Percentiles rank a stretch among this genome's conserved stretches.
Evolutionary conservation across 2,329 filamentous ascomycete genomes (phyloP).

Genomic region (Botryosphaeria dothidea): DNA sequence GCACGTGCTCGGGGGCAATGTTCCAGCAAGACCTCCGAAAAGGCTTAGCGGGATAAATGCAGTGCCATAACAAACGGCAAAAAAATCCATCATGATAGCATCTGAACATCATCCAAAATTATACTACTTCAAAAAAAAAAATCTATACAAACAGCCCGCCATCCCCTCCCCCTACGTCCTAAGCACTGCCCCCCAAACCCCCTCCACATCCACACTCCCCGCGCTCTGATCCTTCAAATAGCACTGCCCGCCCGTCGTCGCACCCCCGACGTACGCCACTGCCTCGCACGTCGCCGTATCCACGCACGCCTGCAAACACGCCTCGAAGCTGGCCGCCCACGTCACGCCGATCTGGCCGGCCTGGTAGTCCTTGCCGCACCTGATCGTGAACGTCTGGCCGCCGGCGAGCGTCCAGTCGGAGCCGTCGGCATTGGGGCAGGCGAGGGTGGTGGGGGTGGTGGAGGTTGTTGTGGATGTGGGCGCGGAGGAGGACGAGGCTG

Average conservation of each 20-base stretch:
- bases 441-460: not conserved
- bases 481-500: not conserved
- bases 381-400: not conserved
- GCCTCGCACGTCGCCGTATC: not conserved
- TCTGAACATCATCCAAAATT: too few species aligned
- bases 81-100: too few species aligned
- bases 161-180: not conserved
- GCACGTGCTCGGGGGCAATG: too few species aligned
- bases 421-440: not conserved
- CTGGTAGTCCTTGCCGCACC: conserved; percentile 12
- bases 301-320: not conserved
- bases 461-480: not conserved
- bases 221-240: not conserved
- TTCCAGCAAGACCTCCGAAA: too few species aligned
- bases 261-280: not conserved
- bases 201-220: not conserved
- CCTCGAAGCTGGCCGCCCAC: not conserved
- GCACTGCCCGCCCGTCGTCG: not conserved
- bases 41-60: too few species aligned
- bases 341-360: not conserved
- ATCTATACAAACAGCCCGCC: not conserved
- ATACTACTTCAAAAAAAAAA: too few species aligned
- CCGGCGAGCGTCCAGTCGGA: not conserved
- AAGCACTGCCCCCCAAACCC: not conserved
- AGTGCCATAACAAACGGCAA: too few species aligned